Percentiles rank a stretch among this genome's conserved stretches.
Conservation (phyloP, 169 alveolate species). For the Plasmodium fragile region DNA sequence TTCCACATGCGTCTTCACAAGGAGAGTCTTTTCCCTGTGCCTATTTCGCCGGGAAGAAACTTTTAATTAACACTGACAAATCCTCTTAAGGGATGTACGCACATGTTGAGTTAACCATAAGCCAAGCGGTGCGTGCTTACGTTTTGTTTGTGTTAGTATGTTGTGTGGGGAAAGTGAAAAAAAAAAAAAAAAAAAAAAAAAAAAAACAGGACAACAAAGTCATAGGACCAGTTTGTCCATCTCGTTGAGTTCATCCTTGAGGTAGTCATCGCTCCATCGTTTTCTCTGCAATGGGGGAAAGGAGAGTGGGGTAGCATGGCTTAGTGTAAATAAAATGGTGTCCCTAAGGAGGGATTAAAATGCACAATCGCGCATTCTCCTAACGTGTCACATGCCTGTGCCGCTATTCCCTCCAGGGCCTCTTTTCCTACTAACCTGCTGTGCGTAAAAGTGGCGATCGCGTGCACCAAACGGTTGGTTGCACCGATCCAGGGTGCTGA, state of each 20-base stretch:
- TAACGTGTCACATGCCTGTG: background rate
- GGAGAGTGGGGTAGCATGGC: background rate
- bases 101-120: background rate
- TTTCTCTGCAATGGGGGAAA: background rate
- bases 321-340: background rate
- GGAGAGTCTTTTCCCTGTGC: background rate
- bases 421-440: conserved; percentile 1
- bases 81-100: background rate
- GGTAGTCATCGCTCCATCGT: conserved; percentile 49
- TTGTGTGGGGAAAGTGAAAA: background rate
- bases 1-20: background rate
- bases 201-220: background rate
- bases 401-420: background rate
- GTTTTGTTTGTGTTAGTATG: too few species aligned
- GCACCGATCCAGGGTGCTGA: conserved; percentile 36
- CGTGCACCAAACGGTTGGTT: conserved; percentile 28
- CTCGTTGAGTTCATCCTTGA: conserved; percentile 47
- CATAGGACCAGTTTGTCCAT: conserved; percentile 15
- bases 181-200: background rate
- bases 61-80: background rate
- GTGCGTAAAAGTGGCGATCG: conserved; percentile 26
- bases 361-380: background rate
- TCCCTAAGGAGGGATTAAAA: background rate
- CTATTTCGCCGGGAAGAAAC: background rate
- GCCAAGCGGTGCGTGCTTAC: background rate